phyloP scores from a whole-genome alignment of 1,284 basidiomycete species.

The Trichosporon ovoides region DNA sequence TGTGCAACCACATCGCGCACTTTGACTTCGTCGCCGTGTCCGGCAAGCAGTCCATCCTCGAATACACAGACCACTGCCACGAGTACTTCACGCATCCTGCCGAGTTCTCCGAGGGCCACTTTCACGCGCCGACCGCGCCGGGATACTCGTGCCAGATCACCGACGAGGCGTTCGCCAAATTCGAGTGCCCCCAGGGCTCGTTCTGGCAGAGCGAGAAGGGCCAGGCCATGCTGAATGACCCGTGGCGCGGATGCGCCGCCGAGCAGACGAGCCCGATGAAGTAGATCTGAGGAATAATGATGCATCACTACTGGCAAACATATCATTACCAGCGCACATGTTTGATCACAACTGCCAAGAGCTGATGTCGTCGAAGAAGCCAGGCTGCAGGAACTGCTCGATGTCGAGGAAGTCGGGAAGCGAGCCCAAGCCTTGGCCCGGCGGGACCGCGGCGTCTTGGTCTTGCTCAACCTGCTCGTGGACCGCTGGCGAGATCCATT shows the following conservation, averaged over 20 bases:
- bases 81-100: slow-evolving; percentile 25
- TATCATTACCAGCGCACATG: no score
- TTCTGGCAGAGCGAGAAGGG: slow-evolving; percentile 30
- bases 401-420: slow-evolving; percentile 9
- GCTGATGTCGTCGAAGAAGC: slow-evolving; percentile 16
- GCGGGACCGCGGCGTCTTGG: neutral
- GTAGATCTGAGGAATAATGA: no score
- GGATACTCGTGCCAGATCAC: slow-evolving; percentile 28
- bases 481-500: slow-evolving; percentile 16
- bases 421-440: neutral
- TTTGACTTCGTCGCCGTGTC: slow-evolving; percentile 88
- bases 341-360: neutral
- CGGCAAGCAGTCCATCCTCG: slow-evolving; percentile 55
- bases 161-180: slow-evolving; percentile 24
- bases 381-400: slow-evolving; percentile 20
- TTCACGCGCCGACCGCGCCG: slow-evolving; percentile 24
- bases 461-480: neutral
- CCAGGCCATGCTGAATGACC: slow-evolving; percentile 27
- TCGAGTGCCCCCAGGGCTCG: slow-evolving; percentile 23
- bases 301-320: no score
- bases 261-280: slow-evolving; percentile 29
- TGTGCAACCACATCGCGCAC: slow-evolving; percentile 49
- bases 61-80: slow-evolving; percentile 31
- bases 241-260: slow-evolving; percentile 23
- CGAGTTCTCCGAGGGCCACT: slow-evolving; percentile 21